These are phyloP conservation scores for Irineochytrium annulatum DNA, from an alignment of 192 early-diverging fungal species.

Conservation along the genomic window DNA sequence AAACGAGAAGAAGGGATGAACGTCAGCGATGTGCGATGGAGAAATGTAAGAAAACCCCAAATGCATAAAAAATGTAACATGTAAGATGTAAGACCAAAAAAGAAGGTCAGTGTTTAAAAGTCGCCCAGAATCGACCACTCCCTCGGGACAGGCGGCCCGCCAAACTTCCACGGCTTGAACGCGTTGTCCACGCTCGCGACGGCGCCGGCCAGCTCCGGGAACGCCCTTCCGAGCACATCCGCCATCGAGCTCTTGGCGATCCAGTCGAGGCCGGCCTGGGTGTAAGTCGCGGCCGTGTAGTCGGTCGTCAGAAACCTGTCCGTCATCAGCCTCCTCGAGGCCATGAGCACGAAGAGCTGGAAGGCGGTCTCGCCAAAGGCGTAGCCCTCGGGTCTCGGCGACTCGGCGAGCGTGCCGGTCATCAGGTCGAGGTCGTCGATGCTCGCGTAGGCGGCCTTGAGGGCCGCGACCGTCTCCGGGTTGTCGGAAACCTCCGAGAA, in stretches of 20 bases:
- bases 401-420: conserved; percentile 27
- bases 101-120: background rate
- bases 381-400: conserved; percentile 23
- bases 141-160: background rate
- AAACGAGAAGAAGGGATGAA: too few relatives aligned
- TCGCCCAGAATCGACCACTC: background rate
- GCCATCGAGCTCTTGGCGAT: conserved; percentile 19
- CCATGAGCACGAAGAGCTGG: conserved; percentile 26
- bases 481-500: conserved; percentile 20
- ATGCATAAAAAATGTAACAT: too few relatives aligned
- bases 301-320: conserved; percentile 37
- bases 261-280: conserved; percentile 23
- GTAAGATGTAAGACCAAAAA: too few relatives aligned
- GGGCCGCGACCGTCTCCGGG: conserved; percentile 2
- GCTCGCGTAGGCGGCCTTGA: conserved; percentile 18
- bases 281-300: conserved; percentile 27
- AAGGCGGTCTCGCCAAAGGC: conserved; percentile 26
- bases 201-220: conserved; percentile 18
- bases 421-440: conserved; percentile 33
- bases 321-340: conserved; percentile 17
- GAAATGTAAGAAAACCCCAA: too few relatives aligned
- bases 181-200: conserved; percentile 24
- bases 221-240: conserved; percentile 13
- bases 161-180: conserved; percentile 29
- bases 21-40: too few relatives aligned